Evolutionary conservation across 2,329 filamentous ascomycete species (phyloP).

Genomic region (Bipolaris oryzae): DNA sequence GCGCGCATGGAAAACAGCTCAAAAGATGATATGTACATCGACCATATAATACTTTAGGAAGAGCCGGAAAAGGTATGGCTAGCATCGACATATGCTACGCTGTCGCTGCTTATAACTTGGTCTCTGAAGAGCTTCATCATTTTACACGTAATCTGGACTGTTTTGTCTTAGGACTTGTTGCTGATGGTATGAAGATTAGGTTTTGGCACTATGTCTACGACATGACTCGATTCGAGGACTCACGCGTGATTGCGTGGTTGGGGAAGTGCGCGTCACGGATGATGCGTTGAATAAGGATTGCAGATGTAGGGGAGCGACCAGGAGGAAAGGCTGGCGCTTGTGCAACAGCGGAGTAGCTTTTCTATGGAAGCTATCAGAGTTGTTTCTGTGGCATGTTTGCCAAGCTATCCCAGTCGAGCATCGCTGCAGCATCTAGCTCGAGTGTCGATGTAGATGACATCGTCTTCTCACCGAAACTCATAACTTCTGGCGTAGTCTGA

Average conservation of each 20-base stretch:
- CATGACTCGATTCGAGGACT: background rate
- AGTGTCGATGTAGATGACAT: slow-evolving; percentile 19
- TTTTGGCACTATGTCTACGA: background rate
- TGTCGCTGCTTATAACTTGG: slow-evolving; percentile 59
- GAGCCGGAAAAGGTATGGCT: slow-evolving; percentile 60
- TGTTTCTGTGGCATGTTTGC: background rate
- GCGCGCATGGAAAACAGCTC: slow-evolving; percentile 20
- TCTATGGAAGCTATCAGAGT: background rate
- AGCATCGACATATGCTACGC: slow-evolving; percentile 57
- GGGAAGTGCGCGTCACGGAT: background rate
- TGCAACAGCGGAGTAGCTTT: background rate
- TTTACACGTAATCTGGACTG: background rate
- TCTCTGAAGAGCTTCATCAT: slow-evolving; percentile 47
- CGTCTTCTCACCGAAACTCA: slow-evolving; percentile 2
- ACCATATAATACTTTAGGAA: slow-evolving; percentile 54
- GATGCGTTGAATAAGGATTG: background rate
- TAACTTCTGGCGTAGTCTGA: background rate
- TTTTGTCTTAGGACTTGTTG: background rate
- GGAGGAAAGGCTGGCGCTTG: background rate
- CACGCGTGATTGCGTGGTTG: too few species aligned
- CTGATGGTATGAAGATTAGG: slow-evolving; percentile 10
- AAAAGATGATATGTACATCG: slow-evolving; percentile 45
- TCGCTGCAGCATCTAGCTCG: slow-evolving; percentile 23
- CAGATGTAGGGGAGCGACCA: background rate
- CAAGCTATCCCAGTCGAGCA: slow-evolving; percentile 14